phyloP scores from a whole-genome alignment of 768 basidiomycete species.

The Brasilioporus rufonigricans region DNA sequence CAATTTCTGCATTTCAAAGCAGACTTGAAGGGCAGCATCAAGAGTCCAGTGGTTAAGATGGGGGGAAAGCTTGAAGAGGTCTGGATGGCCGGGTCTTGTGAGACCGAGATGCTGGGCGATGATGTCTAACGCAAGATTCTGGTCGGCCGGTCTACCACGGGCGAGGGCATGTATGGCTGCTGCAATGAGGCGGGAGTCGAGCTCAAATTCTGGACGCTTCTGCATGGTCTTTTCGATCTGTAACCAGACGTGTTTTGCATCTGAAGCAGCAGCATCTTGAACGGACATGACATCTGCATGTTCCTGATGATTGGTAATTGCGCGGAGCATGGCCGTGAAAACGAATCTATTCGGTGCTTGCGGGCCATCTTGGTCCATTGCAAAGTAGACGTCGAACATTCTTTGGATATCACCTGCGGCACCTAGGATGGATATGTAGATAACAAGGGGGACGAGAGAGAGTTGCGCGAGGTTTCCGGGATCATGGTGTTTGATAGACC shows the following conservation, averaged over 20 bases:
- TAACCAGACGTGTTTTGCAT: constrained; percentile 71
- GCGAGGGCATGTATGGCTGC: constrained; percentile 54
- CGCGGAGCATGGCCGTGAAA: constrained; percentile 66
- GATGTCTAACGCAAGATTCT: constrained; percentile 65
- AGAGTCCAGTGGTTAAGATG: constrained; percentile 49
- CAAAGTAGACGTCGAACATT: constrained; percentile 75
- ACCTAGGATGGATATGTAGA: constrained; percentile 69
- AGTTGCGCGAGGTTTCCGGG: constrained; percentile 47
- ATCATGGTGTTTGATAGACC: constrained; percentile 47
- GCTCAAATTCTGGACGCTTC: constrained; percentile 41
- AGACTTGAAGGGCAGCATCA: constrained; percentile 53
- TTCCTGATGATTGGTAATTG: constrained; percentile 31
- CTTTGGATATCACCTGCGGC: constrained; percentile 57
- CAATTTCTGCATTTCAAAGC: constrained; percentile 47
- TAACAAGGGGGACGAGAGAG: constrained; percentile 45
- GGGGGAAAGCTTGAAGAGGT: constrained; percentile 36
- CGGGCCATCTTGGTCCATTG: constrained; percentile 60
- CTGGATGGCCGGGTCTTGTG: constrained; percentile 41
- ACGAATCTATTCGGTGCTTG: constrained; percentile 58
- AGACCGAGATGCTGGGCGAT: constrained; percentile 63
- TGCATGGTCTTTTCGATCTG: constrained; percentile 55
- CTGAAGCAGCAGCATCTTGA: constrained; percentile 48
- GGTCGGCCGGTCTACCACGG: constrained; percentile 55
- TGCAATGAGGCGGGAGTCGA: constrained; percentile 55
- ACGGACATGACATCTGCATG: constrained; percentile 20